Evolutionary conservation across 495 filamentous ascomycete genomes (phyloP).

Genomic region (Beverwykella pulmonaria): DNA sequence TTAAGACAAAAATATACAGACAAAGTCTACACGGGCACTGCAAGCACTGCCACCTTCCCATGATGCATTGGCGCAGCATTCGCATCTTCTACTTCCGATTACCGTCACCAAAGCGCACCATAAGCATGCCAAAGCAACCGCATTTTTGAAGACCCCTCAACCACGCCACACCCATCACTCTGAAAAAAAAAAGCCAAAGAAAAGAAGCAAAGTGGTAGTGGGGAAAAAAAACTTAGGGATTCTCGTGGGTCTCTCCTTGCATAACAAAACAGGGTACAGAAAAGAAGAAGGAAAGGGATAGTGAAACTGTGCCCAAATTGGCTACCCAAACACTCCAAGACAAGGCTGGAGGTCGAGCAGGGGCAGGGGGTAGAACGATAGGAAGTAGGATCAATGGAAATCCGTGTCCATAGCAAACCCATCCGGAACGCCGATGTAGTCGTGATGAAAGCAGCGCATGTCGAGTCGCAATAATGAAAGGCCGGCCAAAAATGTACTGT

Average conservation of each 20-base stretch:
- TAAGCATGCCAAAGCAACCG: constrained; percentile 15
- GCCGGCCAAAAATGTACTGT: not conserved
- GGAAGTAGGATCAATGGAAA: not conserved
- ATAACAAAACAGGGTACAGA: constrained; percentile 23
- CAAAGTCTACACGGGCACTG: constrained; percentile 12
- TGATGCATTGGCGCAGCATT: not conserved
- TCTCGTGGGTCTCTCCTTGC: not conserved
- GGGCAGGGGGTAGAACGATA: constrained; percentile 3
- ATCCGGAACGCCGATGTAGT: not conserved
- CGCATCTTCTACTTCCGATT: not conserved
- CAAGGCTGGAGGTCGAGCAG: constrained; percentile 2
- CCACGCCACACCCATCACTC: constrained; percentile 1
- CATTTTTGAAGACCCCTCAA: not conserved
- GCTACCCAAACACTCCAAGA: constrained; percentile 8
- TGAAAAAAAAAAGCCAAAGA: not conserved
- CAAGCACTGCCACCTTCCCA: not conserved
- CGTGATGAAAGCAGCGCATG: not conserved
- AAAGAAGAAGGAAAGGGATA: constrained; percentile 16
- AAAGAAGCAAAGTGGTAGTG: not conserved
- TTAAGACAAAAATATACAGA: constrained; percentile 30
- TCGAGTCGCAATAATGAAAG: constrained; percentile 5
- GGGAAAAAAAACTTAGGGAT: not conserved
- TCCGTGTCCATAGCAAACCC: constrained; percentile 3
- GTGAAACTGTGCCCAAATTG: not conserved
- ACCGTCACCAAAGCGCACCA: not conserved